Evolutionary conservation across 345 rosid genomes (phyloP).

Genomic region (Bruguiera gymnorhiza): DNA sequence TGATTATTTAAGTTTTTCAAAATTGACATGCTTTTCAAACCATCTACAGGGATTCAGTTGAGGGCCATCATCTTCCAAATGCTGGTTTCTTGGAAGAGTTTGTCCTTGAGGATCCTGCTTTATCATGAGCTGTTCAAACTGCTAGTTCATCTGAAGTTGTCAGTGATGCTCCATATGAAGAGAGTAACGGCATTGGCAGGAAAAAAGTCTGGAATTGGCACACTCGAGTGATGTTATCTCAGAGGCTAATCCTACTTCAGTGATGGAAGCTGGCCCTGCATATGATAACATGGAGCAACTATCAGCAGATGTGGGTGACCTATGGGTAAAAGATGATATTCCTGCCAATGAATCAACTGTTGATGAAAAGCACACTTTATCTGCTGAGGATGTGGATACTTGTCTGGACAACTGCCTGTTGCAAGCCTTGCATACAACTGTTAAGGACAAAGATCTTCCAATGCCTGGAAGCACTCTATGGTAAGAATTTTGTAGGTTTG

Average conservation of each 20-base stretch:
- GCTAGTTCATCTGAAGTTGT: slow-evolving; percentile 42
- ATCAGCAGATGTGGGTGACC: slow-evolving; percentile 36
- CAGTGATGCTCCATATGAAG: slow-evolving; percentile 30
- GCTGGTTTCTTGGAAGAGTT: slow-evolving; percentile 75
- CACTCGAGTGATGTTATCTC: slow-evolving; percentile 13
- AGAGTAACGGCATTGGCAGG: slow-evolving; percentile 19
- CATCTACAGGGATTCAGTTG: slow-evolving; percentile 71
- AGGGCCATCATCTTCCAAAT: slow-evolving; percentile 74
- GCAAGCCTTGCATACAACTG: slow-evolving; percentile 83
- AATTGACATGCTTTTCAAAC: slow-evolving; percentile 27
- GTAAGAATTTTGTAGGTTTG: slow-evolving; percentile 33
- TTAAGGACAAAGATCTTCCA: slow-evolving; percentile 90
- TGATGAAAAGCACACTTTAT: slow-evolving; percentile 46
- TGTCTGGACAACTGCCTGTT: slow-evolving; percentile 85
- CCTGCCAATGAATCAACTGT: slow-evolving; percentile 35
- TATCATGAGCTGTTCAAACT: slow-evolving; percentile 32
- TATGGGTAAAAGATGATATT: slow-evolving; percentile 39
- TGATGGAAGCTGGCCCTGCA: slow-evolving; percentile 28
- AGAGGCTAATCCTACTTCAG: slow-evolving; percentile 22
- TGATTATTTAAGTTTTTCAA: slow-evolving; percentile 7
- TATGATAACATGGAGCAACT: slow-evolving; percentile 30
- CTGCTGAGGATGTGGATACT: slow-evolving; percentile 65
- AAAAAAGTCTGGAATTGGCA: slow-evolving; percentile 34
- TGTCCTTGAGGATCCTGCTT: slow-evolving; percentile 77
- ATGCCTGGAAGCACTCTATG: slow-evolving; percentile 94